A percentile compares a stretch with the other conserved stretches of the same genome.
Conservation (phyloP, 306 rosid species). For the Comarum palustre region DNA sequence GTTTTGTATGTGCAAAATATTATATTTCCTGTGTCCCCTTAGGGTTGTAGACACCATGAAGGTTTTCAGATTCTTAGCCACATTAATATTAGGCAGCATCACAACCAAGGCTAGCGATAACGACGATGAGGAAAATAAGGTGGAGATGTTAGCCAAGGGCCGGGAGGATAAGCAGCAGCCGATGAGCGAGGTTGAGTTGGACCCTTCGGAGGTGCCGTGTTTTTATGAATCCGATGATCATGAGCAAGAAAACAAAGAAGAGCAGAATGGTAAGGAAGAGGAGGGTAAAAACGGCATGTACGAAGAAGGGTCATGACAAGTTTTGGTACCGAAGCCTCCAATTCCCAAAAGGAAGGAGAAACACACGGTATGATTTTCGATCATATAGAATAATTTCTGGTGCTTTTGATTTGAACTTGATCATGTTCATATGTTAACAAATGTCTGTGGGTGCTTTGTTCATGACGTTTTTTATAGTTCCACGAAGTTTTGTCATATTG, state of each 20-base stretch:
- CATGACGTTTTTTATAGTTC: constrained; percentile 8
- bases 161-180: constrained; percentile 17
- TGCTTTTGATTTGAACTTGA: neutral
- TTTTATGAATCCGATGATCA: constrained; percentile 18
- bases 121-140: neutral
- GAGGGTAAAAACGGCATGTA: neutral
- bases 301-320: constrained; percentile 16
- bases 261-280: neutral
- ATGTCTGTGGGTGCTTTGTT: neutral
- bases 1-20: constrained; percentile 7
- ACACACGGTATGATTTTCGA: neutral
- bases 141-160: neutral
- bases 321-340: neutral
- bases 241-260: constrained; percentile 3
- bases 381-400: neutral
- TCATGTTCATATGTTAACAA: neutral
- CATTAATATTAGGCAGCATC: neutral
- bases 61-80: neutral
- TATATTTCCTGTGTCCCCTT: neutral
- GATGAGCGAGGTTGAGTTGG: constrained; percentile 22
- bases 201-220: constrained; percentile 19
- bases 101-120: neutral
- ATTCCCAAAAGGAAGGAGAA: neutral
- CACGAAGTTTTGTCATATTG: constrained; percentile 17
- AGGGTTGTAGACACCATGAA: constrained; percentile 3